Evolutionary conservation across 306 rosid genomes (phyloP), one percentile per base, ranked within the genome.

Genomic region (Vicia villosa): DNA sequence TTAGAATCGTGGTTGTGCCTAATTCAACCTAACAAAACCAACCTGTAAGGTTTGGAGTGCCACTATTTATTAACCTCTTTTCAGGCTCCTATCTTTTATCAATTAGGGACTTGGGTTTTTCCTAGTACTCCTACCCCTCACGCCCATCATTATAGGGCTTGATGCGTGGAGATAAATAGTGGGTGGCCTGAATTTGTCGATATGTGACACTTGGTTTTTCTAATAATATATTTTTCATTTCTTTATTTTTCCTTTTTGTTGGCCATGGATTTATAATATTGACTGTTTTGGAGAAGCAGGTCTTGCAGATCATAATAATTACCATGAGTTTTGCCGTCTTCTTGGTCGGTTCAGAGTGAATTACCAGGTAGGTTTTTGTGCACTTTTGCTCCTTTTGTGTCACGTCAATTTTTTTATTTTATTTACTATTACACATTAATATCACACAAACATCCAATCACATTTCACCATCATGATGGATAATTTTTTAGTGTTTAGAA

Each of bases 311-410:
- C 99, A 94, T 79, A 94, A 89, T 80, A 94, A 94, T 83, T 94
- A 94, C 88, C 99, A 94, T 84, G 99, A 94, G 71, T 94, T 87
- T 77, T 94, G 99, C 57, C 97, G 97, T 65, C 99, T 94, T 84
- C 95, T 94, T 75, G 99, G 96, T 47, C 97, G 99, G 60, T 91
- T 94, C 83, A 83, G 96, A 77, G 96, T 91, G 80, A 94, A 94
- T 74, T 94, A 91, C 82, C 99, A 94, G 97, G 99, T 94, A 79
- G 57, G n/a, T 67, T 71, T 77, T 37, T 58, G 26, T 30, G 42
- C 73, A 42, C 10, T 63, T 64, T 73, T 77, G 41, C 56, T 45
- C 52, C 54, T 40, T 46, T 21, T 71, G 58, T 73, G 68, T 77
- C 17, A 28, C 56, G 51, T 66, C 42, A 61, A 13, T 36, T 68